Evolutionary conservation across 495 filamentous ascomycete genomes (phyloP).

Genomic region (Lasiosphaeria miniovina): DNA sequence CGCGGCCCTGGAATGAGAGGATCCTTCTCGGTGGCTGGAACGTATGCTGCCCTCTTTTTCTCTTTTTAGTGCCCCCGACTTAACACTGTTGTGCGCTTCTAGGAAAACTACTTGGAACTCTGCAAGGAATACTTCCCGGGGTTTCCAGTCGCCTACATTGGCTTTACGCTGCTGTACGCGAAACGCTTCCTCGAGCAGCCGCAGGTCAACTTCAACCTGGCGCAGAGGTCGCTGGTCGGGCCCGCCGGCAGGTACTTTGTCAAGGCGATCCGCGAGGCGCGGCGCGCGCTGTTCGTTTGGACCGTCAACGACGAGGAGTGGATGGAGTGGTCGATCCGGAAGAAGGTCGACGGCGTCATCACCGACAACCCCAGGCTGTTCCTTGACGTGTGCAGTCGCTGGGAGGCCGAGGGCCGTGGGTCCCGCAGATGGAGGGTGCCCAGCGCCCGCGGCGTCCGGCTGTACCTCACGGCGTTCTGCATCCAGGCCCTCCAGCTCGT

Average conservation of each 20-base stretch:
- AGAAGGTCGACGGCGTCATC: conserved; percentile 51
- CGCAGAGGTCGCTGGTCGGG: conserved; percentile 61
- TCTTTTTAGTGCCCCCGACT: no score
- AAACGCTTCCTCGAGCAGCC: conserved; percentile 61
- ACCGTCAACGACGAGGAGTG: conserved; percentile 72
- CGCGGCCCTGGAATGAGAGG: conserved; percentile 63
- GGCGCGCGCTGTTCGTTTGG: conserved; percentile 69
- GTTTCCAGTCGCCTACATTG: conserved; percentile 70
- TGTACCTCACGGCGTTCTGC: conserved; percentile 21
- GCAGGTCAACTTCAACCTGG: conserved; percentile 70
- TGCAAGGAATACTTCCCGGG: conserved; percentile 59
- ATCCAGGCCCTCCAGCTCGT: conserved; percentile 18
- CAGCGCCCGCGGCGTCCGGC: conserved; percentile 2
- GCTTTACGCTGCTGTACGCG: conserved; percentile 66
- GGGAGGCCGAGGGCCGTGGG: neutral
- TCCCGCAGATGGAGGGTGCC: neutral
- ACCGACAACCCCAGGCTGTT: conserved; percentile 56
- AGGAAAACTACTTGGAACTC: conserved; percentile 62
- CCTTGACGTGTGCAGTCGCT: conserved; percentile 39
- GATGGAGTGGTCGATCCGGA: conserved; percentile 68
- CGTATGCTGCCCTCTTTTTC: conserved; percentile 37
- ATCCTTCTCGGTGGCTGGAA: conserved; percentile 80
- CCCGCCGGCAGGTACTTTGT: conserved; percentile 63
- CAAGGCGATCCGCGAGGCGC: conserved; percentile 50
- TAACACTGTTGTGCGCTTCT: neutral